A percentile compares a stretch with the other conserved stretches of the same genome.
These are phyloP conservation scores for Alternaria metachromatica DNA, from an alignment of 2,329 filamentous ascomycete genomes.

Conservation along the genomic window DNA sequence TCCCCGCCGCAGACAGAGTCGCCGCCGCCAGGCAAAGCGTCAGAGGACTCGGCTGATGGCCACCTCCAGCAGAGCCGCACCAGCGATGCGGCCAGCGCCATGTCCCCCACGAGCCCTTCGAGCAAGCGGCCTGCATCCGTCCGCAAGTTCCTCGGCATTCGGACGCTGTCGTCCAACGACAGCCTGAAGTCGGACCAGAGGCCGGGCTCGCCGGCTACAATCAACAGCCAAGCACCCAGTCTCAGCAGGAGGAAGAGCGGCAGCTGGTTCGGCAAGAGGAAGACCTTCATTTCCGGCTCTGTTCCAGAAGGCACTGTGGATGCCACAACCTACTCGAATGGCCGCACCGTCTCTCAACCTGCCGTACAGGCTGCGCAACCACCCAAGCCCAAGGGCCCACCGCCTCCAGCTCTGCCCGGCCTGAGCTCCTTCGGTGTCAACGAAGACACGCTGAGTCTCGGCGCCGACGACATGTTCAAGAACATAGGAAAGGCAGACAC, in stretches of 20 bases:
- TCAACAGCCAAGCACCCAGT: conserved; percentile 40
- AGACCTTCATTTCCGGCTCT: conserved; percentile 41
- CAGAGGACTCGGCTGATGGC: conserved; percentile 22
- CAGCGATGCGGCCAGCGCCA: conserved; percentile 38
- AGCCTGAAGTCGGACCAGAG: conserved; percentile 43
- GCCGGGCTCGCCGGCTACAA: conserved; percentile 45
- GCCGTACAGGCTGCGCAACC: conserved; percentile 15
- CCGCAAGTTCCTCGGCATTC: conserved; percentile 51
- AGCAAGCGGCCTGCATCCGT: conserved; percentile 47
- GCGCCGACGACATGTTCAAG: conserved; percentile 51
- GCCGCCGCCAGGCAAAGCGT: conserved; percentile 26
- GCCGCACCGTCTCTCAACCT: conserved; percentile 24
- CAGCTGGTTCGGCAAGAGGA: conserved; percentile 51
- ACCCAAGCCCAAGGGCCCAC: conserved; percentile 43
- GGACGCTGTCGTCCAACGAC: conserved; percentile 46
- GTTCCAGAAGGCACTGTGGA: conserved; percentile 44
- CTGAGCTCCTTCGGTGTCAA: conserved; percentile 46
- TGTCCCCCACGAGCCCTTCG: conserved; percentile 43
- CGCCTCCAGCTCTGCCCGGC: conserved; percentile 50
- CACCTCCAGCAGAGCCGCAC: conserved; percentile 31
- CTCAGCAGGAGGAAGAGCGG: conserved; percentile 47
- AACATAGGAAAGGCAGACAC: conserved; percentile 33
- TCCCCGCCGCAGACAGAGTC: conserved; percentile 31
- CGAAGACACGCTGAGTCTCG: conserved; percentile 42
- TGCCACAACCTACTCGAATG: conserved; percentile 26